Conservation (phyloP, 371 early-diverging fungal species). For the Rhizopus delemar region DNA sequence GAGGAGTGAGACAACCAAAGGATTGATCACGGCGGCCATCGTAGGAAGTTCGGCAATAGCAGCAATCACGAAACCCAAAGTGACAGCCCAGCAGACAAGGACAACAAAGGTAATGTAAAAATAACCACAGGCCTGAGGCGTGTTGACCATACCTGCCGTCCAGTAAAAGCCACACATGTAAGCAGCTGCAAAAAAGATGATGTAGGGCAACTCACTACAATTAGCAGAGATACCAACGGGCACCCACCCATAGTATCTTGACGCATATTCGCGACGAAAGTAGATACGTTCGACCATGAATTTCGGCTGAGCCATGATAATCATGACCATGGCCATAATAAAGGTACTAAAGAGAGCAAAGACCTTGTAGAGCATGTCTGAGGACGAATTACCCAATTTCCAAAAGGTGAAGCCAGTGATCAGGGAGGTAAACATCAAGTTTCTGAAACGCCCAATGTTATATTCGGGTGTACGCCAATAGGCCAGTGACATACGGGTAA, state of each 20-base stretch:
- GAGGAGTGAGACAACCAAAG: conserved; percentile 60
- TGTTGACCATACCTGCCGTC: conserved; percentile 57
- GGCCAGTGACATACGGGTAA: conserved; percentile 58
- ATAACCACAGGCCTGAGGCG: conserved; percentile 46
- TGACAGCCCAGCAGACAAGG: conserved; percentile 58
- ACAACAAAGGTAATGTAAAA: conserved; percentile 56
- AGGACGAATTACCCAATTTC: conserved; percentile 53
- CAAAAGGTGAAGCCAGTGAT: conserved; percentile 76
- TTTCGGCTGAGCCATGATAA: conserved; percentile 72
- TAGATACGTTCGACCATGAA: conserved; percentile 69
- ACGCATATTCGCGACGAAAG: conserved; percentile 72
- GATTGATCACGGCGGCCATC: conserved; percentile 63
- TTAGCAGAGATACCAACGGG: conserved; percentile 57
- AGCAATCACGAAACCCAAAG: conserved; percentile 66
- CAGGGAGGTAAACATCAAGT: conserved; percentile 52
- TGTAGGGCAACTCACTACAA: conserved; percentile 65
- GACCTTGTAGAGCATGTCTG: conserved; percentile 69
- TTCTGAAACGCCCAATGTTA: conserved; percentile 64
- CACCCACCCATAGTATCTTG: conserved; percentile 72
- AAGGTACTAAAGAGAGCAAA: conserved; percentile 72
- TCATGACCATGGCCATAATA: conserved; percentile 62
- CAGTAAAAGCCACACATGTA: conserved; percentile 67
- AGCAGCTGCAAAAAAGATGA: conserved; percentile 45
- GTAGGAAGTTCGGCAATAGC: conserved; percentile 57
- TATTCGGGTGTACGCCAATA: conserved; percentile 69